Base-by-base conservation (phyloP, 2,329 filamentous ascomycete genomes). In the Paraphoma sp. region DNA sequence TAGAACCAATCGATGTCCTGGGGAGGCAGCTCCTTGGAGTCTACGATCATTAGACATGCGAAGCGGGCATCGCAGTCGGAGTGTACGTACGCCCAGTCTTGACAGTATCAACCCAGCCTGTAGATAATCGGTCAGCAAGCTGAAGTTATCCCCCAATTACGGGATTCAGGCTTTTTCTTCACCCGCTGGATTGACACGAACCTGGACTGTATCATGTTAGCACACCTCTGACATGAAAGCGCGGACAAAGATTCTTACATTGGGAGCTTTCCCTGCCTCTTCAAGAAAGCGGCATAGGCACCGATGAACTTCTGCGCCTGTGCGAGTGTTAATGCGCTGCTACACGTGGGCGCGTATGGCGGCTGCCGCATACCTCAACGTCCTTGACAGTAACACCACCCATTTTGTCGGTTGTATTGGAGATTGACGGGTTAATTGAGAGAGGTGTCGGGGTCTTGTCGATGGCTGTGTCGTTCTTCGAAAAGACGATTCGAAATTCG, bases 51-150 rank as follows among this genome's bases (percentile, higher is more conserved):
- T 61, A 73, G 64, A 40, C 45, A 17, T 29, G 48, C 47, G 45
- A 16, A 30, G 51, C 23, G 23, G n/a, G 17, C 23, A 10, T 50
- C 18, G 31, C 42, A 47, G 28, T 48, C 29, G 38, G 48, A 40
- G 10, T 45, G 41, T 41, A 57, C 72, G 51, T 71, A 76, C 74
- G 73, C 59, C 92, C 94, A 74, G 94, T 97, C 91, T 99, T 99
- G 85, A 98, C 95, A 78, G 94, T 97, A 81, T 99, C 95, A 82
- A 97, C 94, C 94, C 94, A 98, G 86, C 92, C 93, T 96, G 80
- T 82, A 83, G 80, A 81, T 77, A 75, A 74, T 65, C 63, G 64
- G 78, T 81, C 75, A 81, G 78, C 75, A 71, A 74, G 65, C 69
- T 70, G 68, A 71, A 67, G 68, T 72, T 75, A 78, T 79, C 80